phyloP scores from a whole-genome alignment of 768 basidiomycete species.

The Lentinula raphanica region DNA sequence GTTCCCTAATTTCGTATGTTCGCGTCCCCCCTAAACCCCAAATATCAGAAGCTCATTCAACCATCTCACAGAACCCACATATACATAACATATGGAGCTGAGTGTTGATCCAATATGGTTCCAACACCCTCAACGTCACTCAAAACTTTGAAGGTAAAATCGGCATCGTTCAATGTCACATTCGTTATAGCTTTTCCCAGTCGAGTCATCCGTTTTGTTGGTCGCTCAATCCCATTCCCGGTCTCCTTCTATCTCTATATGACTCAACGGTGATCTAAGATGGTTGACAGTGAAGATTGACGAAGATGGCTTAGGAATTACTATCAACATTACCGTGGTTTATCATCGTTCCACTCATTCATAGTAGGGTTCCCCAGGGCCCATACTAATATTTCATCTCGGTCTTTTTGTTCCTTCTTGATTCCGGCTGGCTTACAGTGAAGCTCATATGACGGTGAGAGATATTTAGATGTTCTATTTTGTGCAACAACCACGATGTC shows the following conservation, averaged over 20 bases:
- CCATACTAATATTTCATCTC: not conserved
- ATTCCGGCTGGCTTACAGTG: not conserved
- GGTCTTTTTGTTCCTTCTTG: not conserved
- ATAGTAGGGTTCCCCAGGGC: not conserved
- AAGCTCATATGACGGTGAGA: not conserved
- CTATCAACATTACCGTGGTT: too few relatives aligned
- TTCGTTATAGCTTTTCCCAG: too few relatives aligned
- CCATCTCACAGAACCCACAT: too few relatives aligned
- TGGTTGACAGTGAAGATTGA: not conserved
- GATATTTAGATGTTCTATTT: not conserved
- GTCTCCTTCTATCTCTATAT: too few relatives aligned
- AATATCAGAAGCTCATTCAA: too few relatives aligned
- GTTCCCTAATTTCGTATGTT: too few relatives aligned
- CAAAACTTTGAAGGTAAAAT: not conserved
- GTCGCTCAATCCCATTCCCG: not conserved
- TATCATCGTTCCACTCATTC: too few relatives aligned
- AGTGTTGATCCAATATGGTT: too few relatives aligned
- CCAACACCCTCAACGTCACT: not conserved
- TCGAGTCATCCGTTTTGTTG: too few relatives aligned
- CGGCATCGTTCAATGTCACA: not conserved
- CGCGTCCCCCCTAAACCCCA: too few relatives aligned
- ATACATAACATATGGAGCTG: too few relatives aligned
- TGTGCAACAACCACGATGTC: conserved; percentile 6
- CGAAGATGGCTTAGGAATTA: not conserved
- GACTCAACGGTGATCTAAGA: too few relatives aligned